Evolutionary conservation across 2,329 filamentous ascomycete genomes (phyloP).

Genomic region (Thielaviopsis populi): DNA sequence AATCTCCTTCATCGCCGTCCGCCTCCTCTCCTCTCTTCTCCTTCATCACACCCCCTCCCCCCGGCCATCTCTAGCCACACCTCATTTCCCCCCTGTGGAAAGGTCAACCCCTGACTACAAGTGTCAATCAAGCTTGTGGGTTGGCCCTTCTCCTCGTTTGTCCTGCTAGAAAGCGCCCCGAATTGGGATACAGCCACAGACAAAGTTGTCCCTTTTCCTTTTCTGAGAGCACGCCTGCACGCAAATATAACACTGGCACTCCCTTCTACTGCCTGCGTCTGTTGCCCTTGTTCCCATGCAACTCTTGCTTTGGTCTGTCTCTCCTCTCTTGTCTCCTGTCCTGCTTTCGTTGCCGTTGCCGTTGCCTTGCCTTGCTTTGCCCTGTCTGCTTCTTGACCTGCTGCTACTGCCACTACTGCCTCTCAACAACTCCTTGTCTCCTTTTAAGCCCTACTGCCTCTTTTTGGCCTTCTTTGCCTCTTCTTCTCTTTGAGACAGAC

Average conservation of each 20-base stretch:
- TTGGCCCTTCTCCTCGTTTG: background rate
- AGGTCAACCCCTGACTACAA: slow-evolving; percentile 5
- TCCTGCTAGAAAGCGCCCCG: slow-evolving; percentile 2
- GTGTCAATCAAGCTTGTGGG: slow-evolving; percentile 8
- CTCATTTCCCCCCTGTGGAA: slow-evolving; percentile 7
- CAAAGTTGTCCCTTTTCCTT: background rate
- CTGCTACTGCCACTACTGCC: background rate
- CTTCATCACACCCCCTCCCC: background rate
- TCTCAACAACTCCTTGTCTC: background rate
- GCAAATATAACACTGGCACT: slow-evolving; percentile 9
- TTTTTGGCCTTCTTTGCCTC: background rate
- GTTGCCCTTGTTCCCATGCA: slow-evolving; percentile 5
- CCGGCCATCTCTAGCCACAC: slow-evolving; percentile 4
- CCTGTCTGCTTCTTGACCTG: background rate
- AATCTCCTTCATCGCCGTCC: slow-evolving; percentile 1
- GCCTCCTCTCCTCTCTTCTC: background rate
- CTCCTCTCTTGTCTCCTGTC: background rate
- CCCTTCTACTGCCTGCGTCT: slow-evolving; percentile 5
- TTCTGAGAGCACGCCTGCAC: background rate
- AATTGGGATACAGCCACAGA: background rate
- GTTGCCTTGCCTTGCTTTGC: background rate
- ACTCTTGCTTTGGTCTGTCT: slow-evolving; percentile 1
- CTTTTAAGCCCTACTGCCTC: background rate
- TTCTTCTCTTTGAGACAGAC: no score
- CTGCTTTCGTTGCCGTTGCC: background rate